Evolutionary conservation across 2,329 filamentous ascomycete genomes (phyloP), one percentile per base, ranked within the genome.

Genomic region (Corniculantispora saksenae): DNA sequence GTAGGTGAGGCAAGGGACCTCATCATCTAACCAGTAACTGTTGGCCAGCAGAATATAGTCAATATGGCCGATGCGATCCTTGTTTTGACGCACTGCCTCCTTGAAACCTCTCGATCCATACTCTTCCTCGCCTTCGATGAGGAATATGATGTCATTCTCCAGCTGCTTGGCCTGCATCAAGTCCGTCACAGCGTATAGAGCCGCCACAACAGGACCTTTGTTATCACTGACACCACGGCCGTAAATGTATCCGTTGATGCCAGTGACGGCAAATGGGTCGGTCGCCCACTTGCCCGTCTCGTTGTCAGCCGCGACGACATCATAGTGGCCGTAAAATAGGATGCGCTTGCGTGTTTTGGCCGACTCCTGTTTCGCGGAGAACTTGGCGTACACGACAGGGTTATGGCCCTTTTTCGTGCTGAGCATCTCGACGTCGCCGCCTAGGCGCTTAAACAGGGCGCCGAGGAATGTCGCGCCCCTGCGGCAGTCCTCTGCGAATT

Each of bases 21-120:
- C 91, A 73, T 99, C 94, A 73, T 98, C 93, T 1, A 99, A 84
- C 95, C 95, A 99, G 81, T 99, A 99, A 78, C 94, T 97, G 81
- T 99, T 99, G 25, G 95, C 94, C 45, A 99, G 82, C 38, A 99
- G 81, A 63, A 99, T 95, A 82, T 95, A 98, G 77, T 99, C 94
- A 2, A 99, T 89, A 12, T 92, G 84, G 1, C 95, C 95, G 70
- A 99, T 97, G 27, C 92, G 84, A 17, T 89, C 84, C 76, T 97
- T 97, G 77, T 95, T 88, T 68, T 87, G 85, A 69, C 85, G 86
- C 19, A 99, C 89, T 0, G 92, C 91, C 70, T 94, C 88, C 69
- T 92, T 89, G 73, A 99, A 98, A 0, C 95, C 94, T 32, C 93
- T 86, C 1, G 94, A 97, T 0, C 95, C 95, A 54, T 91, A 94